A percentile compares a stretch with the other conserved stretches of the same genome.
Conservation (phyloP, 441 rosid genomes). For the Euphorbia celastroides region DNA sequence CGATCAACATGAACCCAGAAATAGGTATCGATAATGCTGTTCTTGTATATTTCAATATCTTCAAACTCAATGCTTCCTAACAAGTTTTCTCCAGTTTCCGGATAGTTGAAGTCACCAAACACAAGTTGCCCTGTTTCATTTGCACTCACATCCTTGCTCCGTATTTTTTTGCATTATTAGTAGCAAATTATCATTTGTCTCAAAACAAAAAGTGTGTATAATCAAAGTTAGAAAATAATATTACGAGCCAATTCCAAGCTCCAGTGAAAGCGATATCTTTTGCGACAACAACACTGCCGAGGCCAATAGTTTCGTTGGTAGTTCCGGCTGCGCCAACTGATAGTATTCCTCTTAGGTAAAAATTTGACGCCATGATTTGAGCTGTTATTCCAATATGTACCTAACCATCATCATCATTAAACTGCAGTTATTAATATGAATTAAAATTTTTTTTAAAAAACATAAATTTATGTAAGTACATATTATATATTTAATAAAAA, state of each 20-base stretch:
- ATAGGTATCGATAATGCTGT: not conserved
- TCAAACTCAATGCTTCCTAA: not conserved
- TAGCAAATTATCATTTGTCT: not conserved
- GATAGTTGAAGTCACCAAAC: conserved; percentile 9
- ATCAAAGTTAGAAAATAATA: not conserved
- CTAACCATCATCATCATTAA: not conserved
- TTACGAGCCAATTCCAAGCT: conserved; percentile 13
- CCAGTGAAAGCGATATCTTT: not conserved
- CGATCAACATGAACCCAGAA: not conserved
- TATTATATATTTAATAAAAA: too few relatives aligned
- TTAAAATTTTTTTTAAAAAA: too few relatives aligned
- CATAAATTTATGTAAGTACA: too few relatives aligned
- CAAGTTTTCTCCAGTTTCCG: conserved; percentile 11
- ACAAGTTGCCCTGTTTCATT: not conserved
- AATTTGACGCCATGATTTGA: not conserved
- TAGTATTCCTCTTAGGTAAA: not conserved
- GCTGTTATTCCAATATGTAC: not conserved
- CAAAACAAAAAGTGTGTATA: not conserved
- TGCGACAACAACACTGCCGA: conserved; percentile 10
- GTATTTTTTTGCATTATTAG: not conserved
- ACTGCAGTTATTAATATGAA: too few relatives aligned
- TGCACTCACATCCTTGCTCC: not conserved
- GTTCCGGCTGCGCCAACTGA: conserved; percentile 5
- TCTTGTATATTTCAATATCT: not conserved
- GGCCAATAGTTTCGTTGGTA: not conserved